phyloP scores from a whole-genome alignment of 2,329 filamentous ascomycete species.

The Metarhizium robertsii region DNA sequence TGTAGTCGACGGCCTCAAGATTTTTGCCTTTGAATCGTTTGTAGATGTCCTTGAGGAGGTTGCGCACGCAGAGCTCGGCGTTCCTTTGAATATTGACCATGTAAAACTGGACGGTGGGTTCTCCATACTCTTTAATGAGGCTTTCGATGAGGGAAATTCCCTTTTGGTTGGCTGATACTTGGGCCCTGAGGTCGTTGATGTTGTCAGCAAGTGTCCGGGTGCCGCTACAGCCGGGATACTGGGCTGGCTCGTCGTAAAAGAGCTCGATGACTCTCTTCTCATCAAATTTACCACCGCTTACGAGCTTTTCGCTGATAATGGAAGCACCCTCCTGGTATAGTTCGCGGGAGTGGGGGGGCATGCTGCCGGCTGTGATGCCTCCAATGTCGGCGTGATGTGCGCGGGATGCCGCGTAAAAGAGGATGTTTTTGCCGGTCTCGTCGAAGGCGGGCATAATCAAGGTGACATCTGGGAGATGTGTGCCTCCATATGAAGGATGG shows the following conservation, averaged over 20 bases:
- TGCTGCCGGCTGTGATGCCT: constrained; percentile 69
- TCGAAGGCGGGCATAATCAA: constrained; percentile 73
- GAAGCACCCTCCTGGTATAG: constrained; percentile 54
- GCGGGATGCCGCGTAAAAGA: constrained; percentile 73
- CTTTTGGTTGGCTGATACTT: constrained; percentile 77
- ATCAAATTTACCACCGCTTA: constrained; percentile 68
- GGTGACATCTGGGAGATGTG: constrained; percentile 74
- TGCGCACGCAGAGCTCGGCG: constrained; percentile 65
- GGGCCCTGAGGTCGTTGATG: constrained; percentile 73
- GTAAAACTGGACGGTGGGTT: constrained; percentile 72
- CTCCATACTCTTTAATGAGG: constrained; percentile 68
- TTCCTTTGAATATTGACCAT: constrained; percentile 77
- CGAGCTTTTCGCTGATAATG: constrained; percentile 59
- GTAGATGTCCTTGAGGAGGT: constrained; percentile 61
- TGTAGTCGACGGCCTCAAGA: constrained; percentile 64
- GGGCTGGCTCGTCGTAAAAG: constrained; percentile 63
- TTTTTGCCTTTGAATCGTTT: constrained; percentile 62
- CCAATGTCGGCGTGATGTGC: constrained; percentile 83
- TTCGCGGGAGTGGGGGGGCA: constrained; percentile 65
- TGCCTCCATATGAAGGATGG: constrained; percentile 75
- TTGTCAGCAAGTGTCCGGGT: constrained; percentile 74
- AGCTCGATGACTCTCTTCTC: constrained; percentile 66
- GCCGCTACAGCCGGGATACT: constrained; percentile 67
- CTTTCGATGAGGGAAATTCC: constrained; percentile 72
- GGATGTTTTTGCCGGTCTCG: constrained; percentile 52